A percentile compares a stretch with the other conserved stretches of the same genome.
phyloP scores from a whole-genome alignment of 2,329 filamentous ascomycete species.

The Diaporthe sp. region DNA sequence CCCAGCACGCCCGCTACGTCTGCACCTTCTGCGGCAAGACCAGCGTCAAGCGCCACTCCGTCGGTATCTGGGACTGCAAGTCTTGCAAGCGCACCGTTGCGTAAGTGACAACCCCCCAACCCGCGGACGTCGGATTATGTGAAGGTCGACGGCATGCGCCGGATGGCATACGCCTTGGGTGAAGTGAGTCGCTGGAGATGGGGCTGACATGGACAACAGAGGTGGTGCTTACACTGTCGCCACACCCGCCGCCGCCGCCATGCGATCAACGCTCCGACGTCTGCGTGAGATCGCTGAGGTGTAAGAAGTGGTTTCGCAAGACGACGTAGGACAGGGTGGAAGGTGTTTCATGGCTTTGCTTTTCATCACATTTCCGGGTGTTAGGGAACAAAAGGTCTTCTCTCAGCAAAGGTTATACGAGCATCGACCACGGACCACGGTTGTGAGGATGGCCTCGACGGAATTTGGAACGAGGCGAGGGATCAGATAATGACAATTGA shows the following conservation, averaged over 20 bases:
- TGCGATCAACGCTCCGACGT: slow-evolving; percentile 95
- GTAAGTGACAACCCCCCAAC: slow-evolving; percentile 70
- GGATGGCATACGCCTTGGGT: too few relatives aligned
- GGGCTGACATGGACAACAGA: slow-evolving; percentile 29
- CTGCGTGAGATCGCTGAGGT: slow-evolving; percentile 98
- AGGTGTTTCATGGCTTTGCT: slow-evolving; percentile 37
- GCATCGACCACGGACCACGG: slow-evolving; percentile 35
- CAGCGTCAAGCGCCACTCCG: slow-evolving; percentile 88
- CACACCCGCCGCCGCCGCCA: slow-evolving; percentile 91
- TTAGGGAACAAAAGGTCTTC: slow-evolving; percentile 37
- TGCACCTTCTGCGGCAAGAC: slow-evolving; percentile 99
- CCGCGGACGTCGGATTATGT: not conserved
- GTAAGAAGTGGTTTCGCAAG: slow-evolving; percentile 61
- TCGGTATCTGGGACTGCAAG: slow-evolving; percentile 95
- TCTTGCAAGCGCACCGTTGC: slow-evolving; percentile 72
- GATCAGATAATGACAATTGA: slow-evolving; percentile 34
- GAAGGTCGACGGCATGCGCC: not conserved
- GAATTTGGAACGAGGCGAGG: slow-evolving; percentile 34
- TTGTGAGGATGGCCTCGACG: slow-evolving; percentile 43
- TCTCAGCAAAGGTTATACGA: slow-evolving; percentile 33
- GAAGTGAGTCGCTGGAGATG: not conserved
- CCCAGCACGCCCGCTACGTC: slow-evolving; percentile 95
- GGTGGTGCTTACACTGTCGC: slow-evolving; percentile 36
- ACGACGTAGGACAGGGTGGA: slow-evolving; percentile 33
- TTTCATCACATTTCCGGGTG: slow-evolving; percentile 37